phyloP scores from a whole-genome alignment of 2,329 filamentous ascomycete species.

The Fusarium scirpi region DNA sequence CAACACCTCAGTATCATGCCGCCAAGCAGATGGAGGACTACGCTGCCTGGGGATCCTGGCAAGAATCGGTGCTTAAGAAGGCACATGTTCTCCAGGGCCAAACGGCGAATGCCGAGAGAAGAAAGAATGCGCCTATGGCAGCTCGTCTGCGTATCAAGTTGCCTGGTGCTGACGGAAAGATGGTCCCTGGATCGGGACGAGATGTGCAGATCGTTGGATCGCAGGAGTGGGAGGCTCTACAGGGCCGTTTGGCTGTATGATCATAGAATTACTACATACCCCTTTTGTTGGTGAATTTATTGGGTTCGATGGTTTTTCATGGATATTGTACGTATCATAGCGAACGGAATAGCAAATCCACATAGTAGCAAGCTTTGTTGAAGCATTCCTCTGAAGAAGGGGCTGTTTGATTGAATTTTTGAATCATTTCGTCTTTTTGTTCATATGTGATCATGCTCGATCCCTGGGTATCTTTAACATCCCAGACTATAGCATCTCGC shows the following conservation, averaged over 20 bases:
- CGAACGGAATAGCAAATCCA: conserved; percentile 27
- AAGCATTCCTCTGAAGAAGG: conserved; percentile 6
- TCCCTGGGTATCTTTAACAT: conserved; percentile 37
- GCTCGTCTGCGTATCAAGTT: conserved; percentile 65
- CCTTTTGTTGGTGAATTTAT: conserved; percentile 34
- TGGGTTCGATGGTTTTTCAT: conserved; percentile 20
- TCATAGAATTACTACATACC: conserved; percentile 45
- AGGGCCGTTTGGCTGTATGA: conserved; percentile 55
- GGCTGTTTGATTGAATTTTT: conserved; percentile 26
- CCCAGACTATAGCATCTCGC: conserved; percentile 26
- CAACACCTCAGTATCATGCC: conserved; percentile 74
- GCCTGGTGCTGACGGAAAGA: conserved; percentile 60
- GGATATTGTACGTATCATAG: conserved; percentile 32
- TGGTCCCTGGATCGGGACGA: conserved; percentile 52
- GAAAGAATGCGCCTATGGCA: conserved; percentile 51
- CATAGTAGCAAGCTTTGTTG: conserved; percentile 32
- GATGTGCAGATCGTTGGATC: conserved; percentile 66
- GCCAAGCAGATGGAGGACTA: conserved; percentile 75
- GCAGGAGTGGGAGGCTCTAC: conserved; percentile 67
- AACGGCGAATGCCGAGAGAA: conserved; percentile 37
- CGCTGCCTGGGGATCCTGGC: conserved; percentile 71
- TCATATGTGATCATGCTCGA: conserved; percentile 32
- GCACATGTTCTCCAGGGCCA: conserved; percentile 54
- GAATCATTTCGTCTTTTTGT: conserved; percentile 33
- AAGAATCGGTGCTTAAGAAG: conserved; percentile 66